Evolutionary conservation across 2,329 filamentous ascomycete species (phyloP), one percentile per base, ranked within the genome.

Genomic region (Intubia oerlemansii): DNA sequence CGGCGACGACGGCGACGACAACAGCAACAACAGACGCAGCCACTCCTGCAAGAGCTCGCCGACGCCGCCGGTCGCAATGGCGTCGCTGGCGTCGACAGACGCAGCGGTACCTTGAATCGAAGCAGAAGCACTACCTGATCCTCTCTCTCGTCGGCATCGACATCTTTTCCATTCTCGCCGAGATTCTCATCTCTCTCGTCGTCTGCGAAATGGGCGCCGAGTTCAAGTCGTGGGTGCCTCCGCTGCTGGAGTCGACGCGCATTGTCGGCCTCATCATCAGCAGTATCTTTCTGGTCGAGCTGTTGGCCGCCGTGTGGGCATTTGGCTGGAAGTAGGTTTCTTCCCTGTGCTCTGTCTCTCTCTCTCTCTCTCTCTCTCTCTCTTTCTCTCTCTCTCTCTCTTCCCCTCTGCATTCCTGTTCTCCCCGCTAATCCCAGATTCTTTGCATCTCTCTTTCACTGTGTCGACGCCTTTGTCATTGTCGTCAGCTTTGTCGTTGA

Each of bases 391-490:
- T 18, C 13, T 14, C 17, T 14, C 15, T 17, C 14, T 21, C n/a
- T 25, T 4, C 13, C 7, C 10, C 14, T 9, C 16, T 10, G 16
- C 19, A 22, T 16, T 31, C 8, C 21, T n/a, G n/a, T n/a, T n/a
- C n/a, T n/a, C n/a, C n/a, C n/a, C n/a, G n/a, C n/a, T n/a, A n/a
- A n/a, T 12, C 10, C 10, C 30, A 69, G 64, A 9, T 71, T 66
- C 43, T 64, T 73, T 36, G 39, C 46, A 13, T 56, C 54, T 7
- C 59, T 53, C 48, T 74, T 77, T 42, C 70, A 75, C 42, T 50
- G 58, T 30, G 66, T 79, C 33, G 72, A 78, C 44, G 62, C 66
- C 0, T 41, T 57, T 13, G 59, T 78, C 32, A 75, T 77, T 38
- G 33, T 73, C 3, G 49, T 56, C 3, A 63, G 62, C 37, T 75